Evolutionary conservation across 768 basidiomycete genomes (phyloP).

Genomic region (Panaeolus cyanescens): DNA sequence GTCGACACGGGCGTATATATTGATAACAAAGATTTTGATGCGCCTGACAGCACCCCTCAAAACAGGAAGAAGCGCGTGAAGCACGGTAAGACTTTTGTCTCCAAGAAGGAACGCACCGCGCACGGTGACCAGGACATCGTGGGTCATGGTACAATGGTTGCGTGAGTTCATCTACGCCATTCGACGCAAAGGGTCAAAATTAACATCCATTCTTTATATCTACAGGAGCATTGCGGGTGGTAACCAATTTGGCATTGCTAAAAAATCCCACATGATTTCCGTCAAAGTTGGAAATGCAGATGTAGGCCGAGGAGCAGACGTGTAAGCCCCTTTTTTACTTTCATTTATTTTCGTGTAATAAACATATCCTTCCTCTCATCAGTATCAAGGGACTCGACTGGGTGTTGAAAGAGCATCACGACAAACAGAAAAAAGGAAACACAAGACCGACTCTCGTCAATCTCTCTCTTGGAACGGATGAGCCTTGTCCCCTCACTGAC

Average conservation of each 20-base stretch:
- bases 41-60: no score
- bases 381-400: conserved; percentile 25
- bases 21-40: conserved; percentile 80
- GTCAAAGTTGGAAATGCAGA: conserved; percentile 95
- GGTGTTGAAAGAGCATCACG: no score
- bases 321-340: conserved; percentile 92
- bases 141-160: conserved; percentile 94
- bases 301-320: conserved; percentile 66
- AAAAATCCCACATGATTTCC: conserved; percentile 85
- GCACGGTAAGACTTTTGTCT: conserved; percentile 93
- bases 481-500: conserved; percentile 76
- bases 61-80: conserved; percentile 84
- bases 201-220: not conserved
- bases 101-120: conserved; percentile 59
- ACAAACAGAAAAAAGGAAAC: conserved; percentile 70
- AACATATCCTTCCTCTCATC: conserved; percentile 63
- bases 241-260: conserved; percentile 91
- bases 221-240: conserved; percentile 84
- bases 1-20: conserved; percentile 91
- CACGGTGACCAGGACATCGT: conserved; percentile 87
- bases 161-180: conserved; percentile 29
- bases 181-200: not conserved
- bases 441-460: conserved; percentile 82
- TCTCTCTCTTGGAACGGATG: conserved; percentile 97
- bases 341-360: conserved; percentile 52